Base-by-base conservation (phyloP, 345 rosid genomes). In the Eucalyptus brandiana region DNA sequence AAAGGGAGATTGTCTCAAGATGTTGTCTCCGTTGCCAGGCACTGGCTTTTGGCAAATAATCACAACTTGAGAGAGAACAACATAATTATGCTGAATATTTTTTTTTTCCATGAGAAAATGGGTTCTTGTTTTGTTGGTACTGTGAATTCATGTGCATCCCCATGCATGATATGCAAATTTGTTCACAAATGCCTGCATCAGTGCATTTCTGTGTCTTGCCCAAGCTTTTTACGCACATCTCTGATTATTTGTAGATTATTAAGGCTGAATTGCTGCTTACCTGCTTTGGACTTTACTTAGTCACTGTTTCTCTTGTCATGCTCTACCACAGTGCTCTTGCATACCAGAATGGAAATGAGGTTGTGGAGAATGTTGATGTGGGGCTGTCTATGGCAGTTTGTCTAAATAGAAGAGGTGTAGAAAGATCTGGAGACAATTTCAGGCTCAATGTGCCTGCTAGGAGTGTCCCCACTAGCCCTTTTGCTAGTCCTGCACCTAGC, bases 401-500 rank as follows among this genome's bases (percentile, higher is more conserved):
- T 76, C 93, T 90, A 89, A 95, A 92, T 47, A 50, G 44, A 65
- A 92, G 86, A 86, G 49, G 24, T 26, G 87, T 89, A 51, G 92
- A 92, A 30, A 91, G 90, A 88, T 91, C 91, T 45, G 87, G 88
- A 58, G 92, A 92, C 58, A 93, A 89, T 21, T 94, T 90, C 88
- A 91, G 93, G 95, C 89, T 91, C 58, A 91, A 92, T 89, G 90
- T 90, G 88, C 95, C 97, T 83, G 88, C 89, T 8, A 94, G 92
- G 95, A 98, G 96, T 91, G 95, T 97, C 81, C 94, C 98, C 30
- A 91, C 93, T 32, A 95, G 96, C 91, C 95, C 98, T 0, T 95
- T 90, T 87, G 40, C 91, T 80, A 95, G 96, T 92, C 98, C 96
- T 88, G 65, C 91, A 15, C 89, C 89, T 87, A 96, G 96, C 90